Evolutionary conservation across 1,284 basidiomycete species (phyloP), one percentile per base, ranked within the genome.

Genomic region (Stereum hirsutum): DNA sequence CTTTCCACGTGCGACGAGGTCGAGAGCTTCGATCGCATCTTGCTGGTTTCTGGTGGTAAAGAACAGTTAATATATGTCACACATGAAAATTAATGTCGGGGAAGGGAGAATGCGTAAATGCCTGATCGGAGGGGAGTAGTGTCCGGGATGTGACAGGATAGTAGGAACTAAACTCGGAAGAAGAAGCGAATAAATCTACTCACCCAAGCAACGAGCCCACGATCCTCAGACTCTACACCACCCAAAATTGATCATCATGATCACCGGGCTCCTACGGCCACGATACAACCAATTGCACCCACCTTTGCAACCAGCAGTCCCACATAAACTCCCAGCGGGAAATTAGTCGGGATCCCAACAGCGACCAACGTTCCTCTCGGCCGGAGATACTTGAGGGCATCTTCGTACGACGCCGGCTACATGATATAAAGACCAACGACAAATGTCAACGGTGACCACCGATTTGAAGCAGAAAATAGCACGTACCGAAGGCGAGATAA

Each of bases 361-460:
- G 69, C 70, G 27, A 88, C 72, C 40, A 89, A 58, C 11, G 72
- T 74, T 17, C 82, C 77, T 44, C 65, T 60, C 4, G 57, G 52
- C 43, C 75, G 69, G 44, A 86, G 57, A 61, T 86, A 85, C 52
- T 70, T 60, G 30, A 81, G 62, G 2, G 83, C 84, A 58, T 84
- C 73, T 25, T 72, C 69, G 60, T 81, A 84, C 0, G 80, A 78
- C 4, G n/a, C 19, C 35, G n/a, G 41, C 42, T 43, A 44, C 30
- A 39, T 30, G 31, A 17, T 7, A 17, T 3, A n/a, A 4, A 15
- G 1, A 25, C 19, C 23, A 17, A 19, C 17, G 25, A 20, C 8
- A n/a, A 27, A 32, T 28, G 23, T 15, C n/a, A 35, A 39, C 12
- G 20, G 19, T 26, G 19, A 17, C 26, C 23, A 34, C 24, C 20